Percentiles rank a stretch among this genome's conserved stretches.
Conservation (phyloP, 139 green algal species). For the Yamagishiella unicocca region DNA sequence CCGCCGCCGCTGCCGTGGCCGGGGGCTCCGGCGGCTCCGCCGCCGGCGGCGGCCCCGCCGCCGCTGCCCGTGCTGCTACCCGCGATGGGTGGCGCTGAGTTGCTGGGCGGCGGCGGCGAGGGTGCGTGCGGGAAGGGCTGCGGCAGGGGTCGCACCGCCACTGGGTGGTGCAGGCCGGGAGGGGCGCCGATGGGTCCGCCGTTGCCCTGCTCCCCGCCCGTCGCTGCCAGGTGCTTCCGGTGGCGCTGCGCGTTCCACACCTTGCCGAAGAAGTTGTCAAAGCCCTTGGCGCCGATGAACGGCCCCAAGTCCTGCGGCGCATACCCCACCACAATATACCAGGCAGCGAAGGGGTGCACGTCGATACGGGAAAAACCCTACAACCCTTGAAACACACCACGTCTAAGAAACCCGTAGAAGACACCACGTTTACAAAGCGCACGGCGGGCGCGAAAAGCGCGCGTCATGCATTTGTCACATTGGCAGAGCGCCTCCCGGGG, state of each 20-base stretch:
- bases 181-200: background rate
- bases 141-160: constrained; percentile 19
- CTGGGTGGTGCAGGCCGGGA: constrained; percentile 28
- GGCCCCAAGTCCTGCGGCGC: constrained; percentile 23
- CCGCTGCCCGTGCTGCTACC: constrained; percentile 7
- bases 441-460: too few relatives aligned
- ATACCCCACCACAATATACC: too few relatives aligned
- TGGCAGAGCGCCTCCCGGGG: too few relatives aligned
- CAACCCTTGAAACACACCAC: too few relatives aligned
- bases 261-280: constrained; percentile 81
- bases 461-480: too few relatives aligned
- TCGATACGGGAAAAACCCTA: too few relatives aligned
- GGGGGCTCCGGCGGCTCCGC: background rate
- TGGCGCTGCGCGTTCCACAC: constrained; percentile 73
- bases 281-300: constrained; percentile 44
- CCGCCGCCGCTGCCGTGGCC: background rate
- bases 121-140: constrained; percentile 10
- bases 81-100: constrained; percentile 29
- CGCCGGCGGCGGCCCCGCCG: background rate
- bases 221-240: background rate
- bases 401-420: too few relatives aligned
- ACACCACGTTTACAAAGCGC: too few relatives aligned
- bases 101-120: constrained; percentile 34
- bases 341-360: too few relatives aligned
- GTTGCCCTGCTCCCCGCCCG: background rate